Base-by-base conservation (phyloP, 1,139 yeast genomes). In the Geotrichum klebahnii region DNA sequence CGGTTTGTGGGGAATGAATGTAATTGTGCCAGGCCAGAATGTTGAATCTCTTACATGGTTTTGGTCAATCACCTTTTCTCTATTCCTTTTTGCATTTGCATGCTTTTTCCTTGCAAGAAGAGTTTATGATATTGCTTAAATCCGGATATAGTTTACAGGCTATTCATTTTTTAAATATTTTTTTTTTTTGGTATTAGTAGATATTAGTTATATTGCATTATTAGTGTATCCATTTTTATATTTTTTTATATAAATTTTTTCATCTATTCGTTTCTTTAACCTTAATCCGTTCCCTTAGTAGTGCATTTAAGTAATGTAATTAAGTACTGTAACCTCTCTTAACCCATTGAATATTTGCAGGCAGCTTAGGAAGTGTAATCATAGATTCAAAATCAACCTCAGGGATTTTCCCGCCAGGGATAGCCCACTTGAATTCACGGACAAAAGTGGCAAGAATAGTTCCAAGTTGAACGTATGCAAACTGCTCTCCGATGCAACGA, bases 1-100 rank as follows among this genome's bases (percentile, higher is more conserved):
- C 0, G 98, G 98, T 26, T 72, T 92, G 49, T 92, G 97, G 97
- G 98, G 98, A 54, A 92, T 92, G 98, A 92, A 92, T 70, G 95
- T 95, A 58, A 60, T 85, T 9, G 97, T 92, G 33, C 98, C 98
- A 0, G 98, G 98, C 0, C 97, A 90, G 64, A 83, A 77, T 26
- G 59, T 61, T 16, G 72, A 73, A 44, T 83, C 87, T 1, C 71
- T 90, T 58, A 67, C 72, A 3, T 92, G 98, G 98, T 92, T 92
- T 67, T 84, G 80, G 62, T 55, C 67, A 10, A 69, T 69, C 40
- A 55, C 62, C 9, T 53, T 53, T 5, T 44, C 57, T 28, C 57
- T 71, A 55, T 34, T 62, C 14, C 26, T 66, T 12, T 68, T 70
- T 55, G 73, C 68, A 2, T 52, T 67, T 20, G 51, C 62, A 3